Base-by-base conservation (phyloP, 129 eudicot species). In the Pittosporum tobira region DNA sequence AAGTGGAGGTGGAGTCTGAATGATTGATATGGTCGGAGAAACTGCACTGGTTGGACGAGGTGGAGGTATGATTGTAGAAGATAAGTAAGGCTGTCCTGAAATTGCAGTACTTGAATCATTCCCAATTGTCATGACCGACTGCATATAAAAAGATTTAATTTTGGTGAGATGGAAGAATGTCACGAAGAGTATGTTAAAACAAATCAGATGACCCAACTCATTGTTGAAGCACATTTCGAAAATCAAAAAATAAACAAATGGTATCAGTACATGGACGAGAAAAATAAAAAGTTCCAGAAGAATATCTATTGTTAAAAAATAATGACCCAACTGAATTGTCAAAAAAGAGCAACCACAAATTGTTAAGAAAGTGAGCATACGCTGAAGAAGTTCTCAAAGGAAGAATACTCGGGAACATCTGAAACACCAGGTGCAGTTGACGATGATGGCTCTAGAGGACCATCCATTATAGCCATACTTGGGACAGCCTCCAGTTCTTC, bases 401-500 rank as follows among this genome's bases (percentile, higher is more conserved):
- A 71, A 63, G 73, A 67, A 68, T 88, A 87, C 54, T 84, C 94
- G 11, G 84, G 76, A 14, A 57, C 67, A 48, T 83, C 75, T 42
- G 78, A 52, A 6, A 59, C 70, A 63, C 63, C 58, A 12, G 95
- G 48, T 22, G 78, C 46, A 61, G 84, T 48, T 18, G 91, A 45
- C 22, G 76, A 63, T 21, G 80, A 14, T 57, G 94, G 87, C 63
- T 88, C 94, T 20, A 84, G 67, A 16, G 96, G 82, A 44, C 84
- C 94, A 49, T 81, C 96, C 34, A 75, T 88, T 28, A 88, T 87
- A 9, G 89, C 84, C 75, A 76, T 53, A 26, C 80, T 81, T 38
- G 89, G 96, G 29, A 83, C 85, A 50, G 91, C 95, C 75, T 88
- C 94, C 34, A 76, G 81, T 64, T 88, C 94, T 51, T 78, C 96